Evolutionary conservation across 139 green algal genomes (phyloP).

Genomic region (Edaphochlamys debaryana): DNA sequence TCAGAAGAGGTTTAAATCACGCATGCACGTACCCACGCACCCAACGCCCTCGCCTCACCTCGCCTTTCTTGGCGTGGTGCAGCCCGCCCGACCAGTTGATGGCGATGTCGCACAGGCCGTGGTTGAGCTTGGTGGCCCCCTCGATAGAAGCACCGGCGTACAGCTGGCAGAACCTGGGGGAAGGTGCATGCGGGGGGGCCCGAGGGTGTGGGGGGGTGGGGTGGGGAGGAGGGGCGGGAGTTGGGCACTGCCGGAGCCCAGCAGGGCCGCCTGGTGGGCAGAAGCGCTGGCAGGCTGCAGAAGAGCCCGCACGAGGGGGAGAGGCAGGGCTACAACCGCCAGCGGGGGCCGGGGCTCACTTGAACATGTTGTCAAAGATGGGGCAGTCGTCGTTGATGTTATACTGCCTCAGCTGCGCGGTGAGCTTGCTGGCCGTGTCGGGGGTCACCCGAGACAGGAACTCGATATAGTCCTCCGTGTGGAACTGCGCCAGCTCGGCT

Average conservation of each 20-base stretch:
- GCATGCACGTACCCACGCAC: slow-evolving; percentile 43
- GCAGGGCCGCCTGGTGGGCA: too few relatives aligned
- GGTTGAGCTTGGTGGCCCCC: slow-evolving; percentile 86
- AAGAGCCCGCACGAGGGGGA: too few relatives aligned
- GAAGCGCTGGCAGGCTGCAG: too few relatives aligned
- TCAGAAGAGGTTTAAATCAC: neutral
- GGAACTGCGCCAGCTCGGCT: slow-evolving; percentile 90
- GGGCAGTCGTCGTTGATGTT: slow-evolving; percentile 94
- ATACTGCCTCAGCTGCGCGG: slow-evolving; percentile 69
- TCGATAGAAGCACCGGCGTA: slow-evolving; percentile 90
- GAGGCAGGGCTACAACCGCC: too few relatives aligned
- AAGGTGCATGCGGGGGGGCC: too few relatives aligned
- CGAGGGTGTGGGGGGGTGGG: too few relatives aligned
- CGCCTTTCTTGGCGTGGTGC: slow-evolving; percentile 97
- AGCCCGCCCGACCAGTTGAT: slow-evolving; percentile 99
- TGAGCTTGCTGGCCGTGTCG: slow-evolving; percentile 59
- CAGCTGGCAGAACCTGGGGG: slow-evolving; percentile 63
- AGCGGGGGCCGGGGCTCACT: too few relatives aligned
- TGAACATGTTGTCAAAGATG: slow-evolving; percentile 86
- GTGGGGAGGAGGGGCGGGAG: too few relatives aligned
- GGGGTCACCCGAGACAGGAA: slow-evolving; percentile 85
- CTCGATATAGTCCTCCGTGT: slow-evolving; percentile 86
- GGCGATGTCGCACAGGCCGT: slow-evolving; percentile 87
- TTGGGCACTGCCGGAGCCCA: too few relatives aligned
- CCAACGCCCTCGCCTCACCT: too few relatives aligned